Evolutionary conservation across 2,329 filamentous ascomycete species (phyloP), one percentile per base, ranked within the genome.

Genomic region (Coniochaeta sp.): DNA sequence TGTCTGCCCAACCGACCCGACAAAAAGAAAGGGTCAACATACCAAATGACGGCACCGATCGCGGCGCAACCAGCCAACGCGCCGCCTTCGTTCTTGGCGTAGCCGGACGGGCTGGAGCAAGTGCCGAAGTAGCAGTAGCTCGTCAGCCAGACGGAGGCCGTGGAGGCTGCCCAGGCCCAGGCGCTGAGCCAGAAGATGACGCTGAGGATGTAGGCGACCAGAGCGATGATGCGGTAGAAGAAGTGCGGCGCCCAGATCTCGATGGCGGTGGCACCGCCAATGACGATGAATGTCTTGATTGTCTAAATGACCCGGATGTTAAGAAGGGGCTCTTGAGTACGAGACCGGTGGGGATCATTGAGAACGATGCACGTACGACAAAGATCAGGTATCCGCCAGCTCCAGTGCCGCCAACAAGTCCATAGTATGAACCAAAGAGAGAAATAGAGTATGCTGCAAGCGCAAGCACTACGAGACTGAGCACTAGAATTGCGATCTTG

Each of bases 371-470:
- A 65, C 76, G 69, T 65, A 81, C 79, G 38, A 78, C 73, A 61
- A 81, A 81, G 62, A 79, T 74, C 50, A 79, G 69, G 62, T 81
- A 78, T 38, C 73, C 75, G 1, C 72, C 70, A 5, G 74, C 71
- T 4, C 74, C 74, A 4, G 68, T 65, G 16, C 60, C 67, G 22
- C 47, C 47, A 6, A 31, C 24, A 4, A 52, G 58, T 2, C 60
- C 64, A 17, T 62, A 28, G 26, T 52, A 52, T n/a, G 47, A 52
- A 58, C 66, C 65, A 17, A 71, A 71, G 16, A 78, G 62, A 1
- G 75, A 74, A 16, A 77, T 56, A 12, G 74, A 70, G 63, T 77
- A 79, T 22, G 73, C 76, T 54, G 72, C 69, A 5, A 79, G 67
- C 34, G 72, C 74, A 34, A 81, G 67, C 43, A 76, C 66, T 58